Evolutionary conservation across 1,284 basidiomycete genomes (phyloP).

Genomic region (Cutaneotrichosporon cutaneum): DNA sequence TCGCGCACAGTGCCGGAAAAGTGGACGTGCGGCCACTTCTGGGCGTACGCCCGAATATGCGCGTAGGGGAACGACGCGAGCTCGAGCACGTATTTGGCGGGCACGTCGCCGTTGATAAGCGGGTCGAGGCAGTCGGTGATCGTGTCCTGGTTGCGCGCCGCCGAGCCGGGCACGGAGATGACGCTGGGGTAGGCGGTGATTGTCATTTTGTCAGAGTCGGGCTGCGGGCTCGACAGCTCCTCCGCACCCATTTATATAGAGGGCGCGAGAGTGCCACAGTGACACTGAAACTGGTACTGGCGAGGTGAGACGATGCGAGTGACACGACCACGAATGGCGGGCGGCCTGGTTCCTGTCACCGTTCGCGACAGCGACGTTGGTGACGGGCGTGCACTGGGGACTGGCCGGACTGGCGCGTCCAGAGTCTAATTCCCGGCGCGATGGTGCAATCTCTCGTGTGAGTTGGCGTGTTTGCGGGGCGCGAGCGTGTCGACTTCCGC

Average conservation of each 20-base stretch:
- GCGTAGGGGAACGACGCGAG: conserved; percentile 37
- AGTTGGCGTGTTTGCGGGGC: too few relatives aligned
- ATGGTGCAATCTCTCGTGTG: background rate
- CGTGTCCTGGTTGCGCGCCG: conserved; percentile 32
- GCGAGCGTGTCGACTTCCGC: too few relatives aligned
- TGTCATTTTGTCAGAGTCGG: background rate
- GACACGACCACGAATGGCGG: too few relatives aligned
- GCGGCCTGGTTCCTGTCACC: too few relatives aligned
- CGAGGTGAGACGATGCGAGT: too few relatives aligned
- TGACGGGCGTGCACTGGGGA: too few relatives aligned
- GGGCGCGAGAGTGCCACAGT: background rate
- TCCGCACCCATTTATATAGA: background rate
- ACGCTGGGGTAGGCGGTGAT: background rate
- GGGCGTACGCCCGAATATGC: conserved; percentile 34
- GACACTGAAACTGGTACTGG: too few relatives aligned
- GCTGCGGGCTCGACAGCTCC: background rate
- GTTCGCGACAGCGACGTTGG: too few relatives aligned
- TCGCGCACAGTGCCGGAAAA: conserved; percentile 38
- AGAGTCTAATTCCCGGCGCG: too few relatives aligned
- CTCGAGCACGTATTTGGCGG: conserved; percentile 30
- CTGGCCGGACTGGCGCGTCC: too few relatives aligned
- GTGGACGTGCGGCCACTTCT: conserved; percentile 27
- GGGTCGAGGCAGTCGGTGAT: conserved; percentile 31
- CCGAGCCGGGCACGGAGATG: conserved; percentile 25
- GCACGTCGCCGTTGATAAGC: conserved; percentile 18